phyloP scores from a whole-genome alignment of 257 asterid genomes.

The Rhazya stricta region DNA sequence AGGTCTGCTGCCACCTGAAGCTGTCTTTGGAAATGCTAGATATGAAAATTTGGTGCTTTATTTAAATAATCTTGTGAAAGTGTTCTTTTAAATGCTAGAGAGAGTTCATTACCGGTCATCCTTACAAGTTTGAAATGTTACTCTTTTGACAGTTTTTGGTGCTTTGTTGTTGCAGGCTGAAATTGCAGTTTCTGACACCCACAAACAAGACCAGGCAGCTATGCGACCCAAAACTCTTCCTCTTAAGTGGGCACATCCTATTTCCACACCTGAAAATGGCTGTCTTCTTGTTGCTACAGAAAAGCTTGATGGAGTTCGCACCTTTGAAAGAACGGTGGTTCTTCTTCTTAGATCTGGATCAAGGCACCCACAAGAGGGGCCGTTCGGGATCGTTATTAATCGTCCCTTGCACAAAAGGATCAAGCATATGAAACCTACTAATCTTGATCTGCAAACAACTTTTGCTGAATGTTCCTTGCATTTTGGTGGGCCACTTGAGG shows the following conservation, averaged over 20 bases:
- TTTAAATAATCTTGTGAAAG: neutral
- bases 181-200: constrained; percentile 35
- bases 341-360: constrained; percentile 88
- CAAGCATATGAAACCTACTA: constrained; percentile 77
- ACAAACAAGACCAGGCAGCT: constrained; percentile 36
- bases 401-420: constrained; percentile 76
- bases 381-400: constrained; percentile 78
- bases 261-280: constrained; percentile 90
- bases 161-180: constrained; percentile 46
- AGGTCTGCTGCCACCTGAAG: neutral
- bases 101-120: neutral
- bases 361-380: constrained; percentile 82
- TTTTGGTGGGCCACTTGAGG: constrained; percentile 96
- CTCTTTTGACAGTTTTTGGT: constrained; percentile 7
- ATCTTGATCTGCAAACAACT: constrained; percentile 68
- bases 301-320: constrained; percentile 82
- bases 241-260: constrained; percentile 95
- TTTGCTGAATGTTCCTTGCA: constrained; percentile 75
- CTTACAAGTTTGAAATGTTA: neutral
- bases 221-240: constrained; percentile 49
- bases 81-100: neutral
- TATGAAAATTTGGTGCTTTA: neutral
- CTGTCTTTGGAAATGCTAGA: constrained; percentile 10
- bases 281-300: constrained; percentile 90
- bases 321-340: constrained; percentile 79